phyloP scores from a whole-genome alignment of 306 rosid genomes.

The Citrullus mucosospermus region DNA sequence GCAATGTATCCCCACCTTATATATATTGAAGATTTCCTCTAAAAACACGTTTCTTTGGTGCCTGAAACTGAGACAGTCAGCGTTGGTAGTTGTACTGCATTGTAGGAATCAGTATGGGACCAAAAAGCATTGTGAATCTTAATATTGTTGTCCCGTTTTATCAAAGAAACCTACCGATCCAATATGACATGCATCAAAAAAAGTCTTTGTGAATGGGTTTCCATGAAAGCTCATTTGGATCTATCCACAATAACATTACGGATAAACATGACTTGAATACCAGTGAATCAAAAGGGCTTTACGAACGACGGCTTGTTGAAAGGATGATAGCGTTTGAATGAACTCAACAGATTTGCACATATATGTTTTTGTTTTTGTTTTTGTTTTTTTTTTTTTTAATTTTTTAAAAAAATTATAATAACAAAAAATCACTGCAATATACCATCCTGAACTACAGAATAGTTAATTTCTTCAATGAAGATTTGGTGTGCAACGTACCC shows the following conservation, averaged over 20 bases:
- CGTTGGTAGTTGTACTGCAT: not conserved
- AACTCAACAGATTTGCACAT: not conserved
- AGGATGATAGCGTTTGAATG: not conserved
- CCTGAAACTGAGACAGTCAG: not conserved
- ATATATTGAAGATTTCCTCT: not conserved
- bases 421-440: not conserved
- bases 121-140: not conserved
- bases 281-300: not conserved
- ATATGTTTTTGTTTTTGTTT: not conserved
- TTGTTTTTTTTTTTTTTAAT: no score
- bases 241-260: not conserved
- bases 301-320: not conserved
- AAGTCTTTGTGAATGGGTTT: not conserved
- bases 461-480: not conserved
- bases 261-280: not conserved
- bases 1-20: not conserved
- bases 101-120: not conserved
- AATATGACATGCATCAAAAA: not conserved
- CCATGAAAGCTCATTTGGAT: not conserved
- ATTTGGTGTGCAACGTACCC: not conserved
- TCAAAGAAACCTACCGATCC: not conserved
- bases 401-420: not conserved
- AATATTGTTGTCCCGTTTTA: not conserved
- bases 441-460: not conserved
- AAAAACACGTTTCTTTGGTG: not conserved